Evolutionary conservation across 2,329 filamentous ascomycete genomes (phyloP), one percentile per base, ranked within the genome.

Genomic region (Stagonosporopsis tanaceti): DNA sequence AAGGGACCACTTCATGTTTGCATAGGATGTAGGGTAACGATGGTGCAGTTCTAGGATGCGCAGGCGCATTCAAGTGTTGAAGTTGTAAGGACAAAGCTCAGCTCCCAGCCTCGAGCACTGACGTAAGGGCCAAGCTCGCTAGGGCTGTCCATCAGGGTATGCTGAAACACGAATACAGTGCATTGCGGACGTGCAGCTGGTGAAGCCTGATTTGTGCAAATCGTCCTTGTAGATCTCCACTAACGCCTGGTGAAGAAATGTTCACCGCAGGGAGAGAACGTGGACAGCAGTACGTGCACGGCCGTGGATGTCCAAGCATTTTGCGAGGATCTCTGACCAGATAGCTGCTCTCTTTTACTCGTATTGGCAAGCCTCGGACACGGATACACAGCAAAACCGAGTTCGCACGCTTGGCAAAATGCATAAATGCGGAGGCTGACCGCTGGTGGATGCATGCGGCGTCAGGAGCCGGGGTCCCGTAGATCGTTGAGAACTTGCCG

Each of bases 1-100:
- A 27, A 57, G 57, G 17, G 59, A 51, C 17, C 58, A 50, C 50
- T 64, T 70, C 67, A 70, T 70, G 3, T 22, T 44, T 24, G 37
- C 11, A 40, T 14, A 44, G 47, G 30, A 12, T 47, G 38, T 39
- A 42, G 28, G 42, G 28, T 56, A 45, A 41, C 20, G 34, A 59
- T 51, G n/a, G 28, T 55, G 51, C 22, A 24, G 40, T 20, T 46
- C 37, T 9, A 40, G 37, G 45, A 48, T 30, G 25, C 38, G 45
- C 22, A 28, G 45, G 34, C 54, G 54, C 54, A 57, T 57, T 41
- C 41, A 37, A 32, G 25, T n/a, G 27, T 47, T 24, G 35, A 35
- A 38, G 41, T 41, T 37, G 44, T 47, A 4, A 12, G n/a, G 27
- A 34, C 30, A 24, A 6, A 25, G 22, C 37, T 34, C 34, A 40